These are phyloP conservation scores for Amaranthus tricolor DNA, from an alignment of 179 eudicot genomes.

Conservation along the genomic window DNA sequence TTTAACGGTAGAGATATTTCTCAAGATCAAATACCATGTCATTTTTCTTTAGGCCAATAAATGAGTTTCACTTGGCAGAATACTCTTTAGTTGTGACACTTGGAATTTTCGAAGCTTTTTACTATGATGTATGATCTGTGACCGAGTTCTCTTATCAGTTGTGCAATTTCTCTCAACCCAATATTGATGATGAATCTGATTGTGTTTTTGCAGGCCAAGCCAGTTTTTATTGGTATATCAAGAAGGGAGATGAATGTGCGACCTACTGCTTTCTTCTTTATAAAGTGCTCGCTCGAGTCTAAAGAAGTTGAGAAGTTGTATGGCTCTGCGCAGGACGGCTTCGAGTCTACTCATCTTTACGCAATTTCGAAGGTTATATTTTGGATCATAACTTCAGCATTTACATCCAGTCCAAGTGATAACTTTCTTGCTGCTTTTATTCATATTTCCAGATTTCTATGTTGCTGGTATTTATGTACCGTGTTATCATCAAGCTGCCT, in stretches of 20 bases:
- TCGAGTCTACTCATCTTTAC: constrained; percentile 79
- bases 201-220: constrained; percentile 51
- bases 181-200: constrained; percentile 11
- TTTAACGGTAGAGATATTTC: no score
- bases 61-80: no score
- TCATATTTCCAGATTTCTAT: no score
- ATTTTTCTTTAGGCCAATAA: no score
- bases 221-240: constrained; percentile 77
- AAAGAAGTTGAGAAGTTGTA: constrained; percentile 69
- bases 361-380: constrained; percentile 62
- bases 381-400: constrained; percentile 6
- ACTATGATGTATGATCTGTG: no score
- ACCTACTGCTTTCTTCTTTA: constrained; percentile 89
- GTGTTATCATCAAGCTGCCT: neutral
- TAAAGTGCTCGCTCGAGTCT: constrained; percentile 69
- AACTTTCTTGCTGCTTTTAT: neutral
- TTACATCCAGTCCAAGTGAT: neutral
- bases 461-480: no score
- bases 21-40: no score
- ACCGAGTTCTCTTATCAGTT: neutral
- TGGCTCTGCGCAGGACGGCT: constrained; percentile 78
- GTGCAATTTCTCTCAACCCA: neutral
- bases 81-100: no score
- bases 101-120: neutral
- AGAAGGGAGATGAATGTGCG: constrained; percentile 81